These are phyloP conservation scores for Persicaria maculosa DNA, from an alignment of 148 eudicot species.

Conservation along the genomic window DNA sequence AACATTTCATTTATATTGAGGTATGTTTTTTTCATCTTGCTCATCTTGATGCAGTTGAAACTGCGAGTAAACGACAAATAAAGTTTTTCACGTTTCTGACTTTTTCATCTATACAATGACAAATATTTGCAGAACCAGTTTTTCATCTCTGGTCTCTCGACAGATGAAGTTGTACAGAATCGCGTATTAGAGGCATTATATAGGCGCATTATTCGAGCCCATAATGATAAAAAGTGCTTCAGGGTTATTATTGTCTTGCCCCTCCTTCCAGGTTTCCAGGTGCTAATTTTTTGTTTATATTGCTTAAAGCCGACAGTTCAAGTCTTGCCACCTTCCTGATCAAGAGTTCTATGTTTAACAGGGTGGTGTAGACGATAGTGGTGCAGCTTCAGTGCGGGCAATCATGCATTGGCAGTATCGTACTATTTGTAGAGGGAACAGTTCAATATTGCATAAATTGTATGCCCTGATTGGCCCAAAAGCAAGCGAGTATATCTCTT, in stretches of 20 bases:
- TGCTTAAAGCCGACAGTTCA: background rate
- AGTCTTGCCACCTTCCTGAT: slow-evolving; percentile 5
- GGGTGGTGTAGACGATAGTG: slow-evolving; percentile 98
- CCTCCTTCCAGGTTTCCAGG: slow-evolving; percentile 99
- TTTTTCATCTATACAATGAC: slow-evolving; percentile 16
- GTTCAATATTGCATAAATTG: slow-evolving; percentile 84
- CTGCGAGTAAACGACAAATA: background rate
- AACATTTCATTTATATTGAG: slow-evolving; percentile 86
- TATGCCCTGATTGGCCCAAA: slow-evolving; percentile 62
- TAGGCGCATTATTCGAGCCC: slow-evolving; percentile 78
- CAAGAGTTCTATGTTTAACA: slow-evolving; percentile 22
- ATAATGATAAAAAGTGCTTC: slow-evolving; percentile 80
- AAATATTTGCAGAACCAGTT: slow-evolving; percentile 78
- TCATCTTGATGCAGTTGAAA: background rate
- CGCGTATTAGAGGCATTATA: slow-evolving; percentile 82
- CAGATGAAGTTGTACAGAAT: slow-evolving; percentile 77
- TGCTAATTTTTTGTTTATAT: slow-evolving; percentile 17
- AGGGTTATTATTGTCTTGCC: slow-evolving; percentile 89
- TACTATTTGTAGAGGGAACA: slow-evolving; percentile 80
- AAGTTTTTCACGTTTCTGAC: slow-evolving; percentile 20
- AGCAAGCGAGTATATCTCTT: slow-evolving; percentile 87
- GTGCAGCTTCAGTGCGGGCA: slow-evolving; percentile 96
- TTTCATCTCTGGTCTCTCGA: slow-evolving; percentile 96
- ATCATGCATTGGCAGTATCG: slow-evolving; percentile 99
- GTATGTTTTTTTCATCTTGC: slow-evolving; percentile 22